Evolutionary conservation across 345 rosid species (phyloP).

Genomic region (Eucalyptus coolabah): DNA sequence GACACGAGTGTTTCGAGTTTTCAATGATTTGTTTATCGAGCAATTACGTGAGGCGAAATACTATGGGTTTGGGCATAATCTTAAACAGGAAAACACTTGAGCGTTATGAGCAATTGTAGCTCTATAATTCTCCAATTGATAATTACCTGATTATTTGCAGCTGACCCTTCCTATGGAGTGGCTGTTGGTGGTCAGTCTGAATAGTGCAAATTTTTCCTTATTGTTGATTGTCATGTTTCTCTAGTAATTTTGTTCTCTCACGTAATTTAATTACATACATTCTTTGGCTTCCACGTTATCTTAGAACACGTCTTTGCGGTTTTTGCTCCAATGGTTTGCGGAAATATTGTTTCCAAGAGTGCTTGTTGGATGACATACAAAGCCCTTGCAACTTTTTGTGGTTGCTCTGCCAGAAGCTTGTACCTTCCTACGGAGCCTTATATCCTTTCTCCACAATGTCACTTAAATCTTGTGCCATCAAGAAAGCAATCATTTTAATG

Average conservation of each 20-base stretch:
- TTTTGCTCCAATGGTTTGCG: background rate
- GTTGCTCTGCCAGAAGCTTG: background rate
- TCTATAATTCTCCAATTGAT: too few relatives aligned
- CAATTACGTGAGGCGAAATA: background rate
- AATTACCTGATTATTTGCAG: background rate
- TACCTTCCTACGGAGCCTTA: background rate
- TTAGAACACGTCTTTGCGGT: background rate
- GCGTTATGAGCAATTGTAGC: accelerated
- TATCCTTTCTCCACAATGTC: background rate
- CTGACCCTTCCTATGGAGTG: accelerated
- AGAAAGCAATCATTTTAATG: too few relatives aligned
- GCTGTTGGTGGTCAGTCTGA: accelerated
- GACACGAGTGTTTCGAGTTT: background rate
- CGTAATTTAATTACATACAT: too few relatives aligned
- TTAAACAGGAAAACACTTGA: background rate
- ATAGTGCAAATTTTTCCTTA: background rate
- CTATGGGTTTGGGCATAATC: background rate
- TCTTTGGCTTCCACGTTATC: accelerated
- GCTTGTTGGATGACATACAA: background rate
- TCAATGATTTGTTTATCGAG: background rate
- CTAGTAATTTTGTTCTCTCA: too few relatives aligned
- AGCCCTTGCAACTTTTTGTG: background rate
- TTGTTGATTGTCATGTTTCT: too few relatives aligned
- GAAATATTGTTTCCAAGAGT: background rate
- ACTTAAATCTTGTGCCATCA: too few relatives aligned